Conservation (phyloP, 2,329 filamentous ascomycete genomes). For the Microdochium paspali region DNA sequence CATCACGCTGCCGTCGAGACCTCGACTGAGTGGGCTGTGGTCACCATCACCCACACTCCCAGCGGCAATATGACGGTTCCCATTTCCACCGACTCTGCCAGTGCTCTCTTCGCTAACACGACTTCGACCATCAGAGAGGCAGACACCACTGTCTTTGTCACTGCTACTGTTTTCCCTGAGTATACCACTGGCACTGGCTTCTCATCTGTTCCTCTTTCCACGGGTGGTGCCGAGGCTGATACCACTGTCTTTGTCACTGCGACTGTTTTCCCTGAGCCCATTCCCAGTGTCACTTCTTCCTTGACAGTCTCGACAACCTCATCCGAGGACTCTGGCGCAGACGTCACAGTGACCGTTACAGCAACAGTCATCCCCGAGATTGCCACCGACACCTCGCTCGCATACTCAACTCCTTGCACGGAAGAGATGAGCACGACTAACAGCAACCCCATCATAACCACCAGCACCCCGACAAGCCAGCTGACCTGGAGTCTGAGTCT, state of each 20-base stretch:
- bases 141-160: background rate
- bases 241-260: background rate
- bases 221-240: background rate
- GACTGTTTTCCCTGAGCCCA: background rate
- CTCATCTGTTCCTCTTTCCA: background rate
- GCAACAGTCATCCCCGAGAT: slow-evolving; percentile 4
- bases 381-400: too few relatives aligned
- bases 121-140: background rate
- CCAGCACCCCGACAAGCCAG: background rate
- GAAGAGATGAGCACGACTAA: background rate
- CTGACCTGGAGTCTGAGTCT: background rate
- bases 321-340: background rate
- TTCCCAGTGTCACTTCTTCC: background rate
- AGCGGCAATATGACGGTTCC: background rate
- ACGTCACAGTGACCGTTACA: slow-evolving; percentile 5
- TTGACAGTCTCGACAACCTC: background rate
- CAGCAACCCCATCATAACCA: background rate
- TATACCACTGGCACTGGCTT: background rate
- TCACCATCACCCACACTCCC: background rate
- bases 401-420: background rate
- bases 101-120: background rate
- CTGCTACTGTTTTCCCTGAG: background rate
- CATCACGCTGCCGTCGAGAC: background rate
- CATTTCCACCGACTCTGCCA: background rate
- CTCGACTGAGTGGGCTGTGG: background rate